A percentile compares a stretch with the other conserved stretches of the same genome.
These are phyloP conservation scores for Saraca asoca DNA, from an alignment of 331 rosid species.

Conservation along the genomic window DNA sequence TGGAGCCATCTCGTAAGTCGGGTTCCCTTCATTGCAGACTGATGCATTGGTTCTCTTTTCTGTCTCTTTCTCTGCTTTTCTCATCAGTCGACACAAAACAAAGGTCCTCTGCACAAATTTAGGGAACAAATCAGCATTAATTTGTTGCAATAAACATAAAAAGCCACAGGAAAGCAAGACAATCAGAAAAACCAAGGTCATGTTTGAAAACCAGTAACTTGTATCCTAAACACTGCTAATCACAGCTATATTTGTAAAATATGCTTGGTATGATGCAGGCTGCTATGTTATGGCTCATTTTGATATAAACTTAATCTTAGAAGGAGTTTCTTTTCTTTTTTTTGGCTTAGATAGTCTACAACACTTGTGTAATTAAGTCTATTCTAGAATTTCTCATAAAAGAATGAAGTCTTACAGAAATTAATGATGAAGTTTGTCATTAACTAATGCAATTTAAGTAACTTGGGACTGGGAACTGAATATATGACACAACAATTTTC, in stretches of 20 bases:
- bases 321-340: background rate
- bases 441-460: background rate
- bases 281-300: background rate
- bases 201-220: conserved; percentile 4
- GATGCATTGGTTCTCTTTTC: conserved; percentile 13
- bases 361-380: too few species aligned
- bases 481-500: background rate
- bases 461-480: background rate
- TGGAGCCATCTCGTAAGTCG: background rate
- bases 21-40: conserved; percentile 23
- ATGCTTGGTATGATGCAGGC: background rate
- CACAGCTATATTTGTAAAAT: background rate
- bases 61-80: conserved; percentile 32
- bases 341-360: too few species aligned
- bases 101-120: conserved; percentile 31
- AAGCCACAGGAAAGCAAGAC: background rate
- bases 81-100: conserved; percentile 44
- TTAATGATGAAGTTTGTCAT: background rate
- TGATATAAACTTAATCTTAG: background rate
- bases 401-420: background rate
- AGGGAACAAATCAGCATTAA: background rate
- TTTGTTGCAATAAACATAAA: background rate
- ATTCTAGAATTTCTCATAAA: too few species aligned
- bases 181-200: background rate
- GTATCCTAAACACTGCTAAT: background rate